A percentile compares a stretch with the other conserved stretches of the same genome.
These are phyloP conservation scores for Benincasa hispida DNA, from an alignment of 306 rosid species.

Conservation along the genomic window DNA sequence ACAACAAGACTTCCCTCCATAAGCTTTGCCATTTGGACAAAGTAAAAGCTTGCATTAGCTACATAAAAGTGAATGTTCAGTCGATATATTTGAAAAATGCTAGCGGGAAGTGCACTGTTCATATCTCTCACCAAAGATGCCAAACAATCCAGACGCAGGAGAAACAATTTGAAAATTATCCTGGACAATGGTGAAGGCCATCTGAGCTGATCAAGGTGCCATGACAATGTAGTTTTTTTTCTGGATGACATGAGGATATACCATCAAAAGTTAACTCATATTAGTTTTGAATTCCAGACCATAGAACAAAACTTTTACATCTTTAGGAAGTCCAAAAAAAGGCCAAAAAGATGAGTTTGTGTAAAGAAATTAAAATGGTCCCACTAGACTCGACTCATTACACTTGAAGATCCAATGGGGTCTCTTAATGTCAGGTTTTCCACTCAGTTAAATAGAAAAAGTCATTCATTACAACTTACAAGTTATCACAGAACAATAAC, in stretches of 20 bases:
- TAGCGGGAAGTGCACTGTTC: not conserved
- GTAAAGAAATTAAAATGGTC: not conserved
- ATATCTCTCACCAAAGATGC: not conserved
- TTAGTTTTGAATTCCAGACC: not conserved
- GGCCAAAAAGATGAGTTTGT: not conserved
- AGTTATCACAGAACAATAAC: not conserved
- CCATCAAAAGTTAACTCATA: not conserved
- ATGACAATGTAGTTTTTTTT: not conserved
- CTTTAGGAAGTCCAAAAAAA: not conserved
- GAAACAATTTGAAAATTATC: not conserved
- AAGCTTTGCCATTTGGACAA: not conserved
- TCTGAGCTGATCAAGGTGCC: not conserved
- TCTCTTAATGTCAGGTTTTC: not conserved
- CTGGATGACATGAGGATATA: not conserved
- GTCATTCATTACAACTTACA: not conserved
- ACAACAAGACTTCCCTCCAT: not conserved
- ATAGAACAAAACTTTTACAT: not conserved
- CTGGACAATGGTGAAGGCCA: not conserved
- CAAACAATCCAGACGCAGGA: not conserved
- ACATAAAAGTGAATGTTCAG: not conserved
- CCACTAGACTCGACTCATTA: not conserved
- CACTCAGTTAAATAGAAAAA: not conserved
- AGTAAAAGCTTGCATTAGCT: not conserved
- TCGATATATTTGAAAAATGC: not conserved
- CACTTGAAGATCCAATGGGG: not conserved